phyloP scores from a whole-genome alignment of 352 stramenopile species.

The Phytophthora tentaculata region DNA sequence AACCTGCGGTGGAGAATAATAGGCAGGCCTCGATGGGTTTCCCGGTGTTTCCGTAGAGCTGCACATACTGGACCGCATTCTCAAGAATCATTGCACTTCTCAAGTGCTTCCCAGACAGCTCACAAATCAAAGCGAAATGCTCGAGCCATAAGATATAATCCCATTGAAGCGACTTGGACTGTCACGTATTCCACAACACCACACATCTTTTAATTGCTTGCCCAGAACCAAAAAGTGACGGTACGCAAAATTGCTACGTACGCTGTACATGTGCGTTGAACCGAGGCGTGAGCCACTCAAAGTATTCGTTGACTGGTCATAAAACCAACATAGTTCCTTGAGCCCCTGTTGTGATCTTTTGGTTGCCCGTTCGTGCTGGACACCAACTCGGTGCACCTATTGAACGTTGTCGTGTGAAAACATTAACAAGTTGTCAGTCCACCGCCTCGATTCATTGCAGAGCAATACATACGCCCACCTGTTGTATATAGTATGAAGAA shows the following conservation, averaged over 20 bases:
- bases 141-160: constrained; percentile 70
- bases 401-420: background rate
- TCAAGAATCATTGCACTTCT: constrained; percentile 50
- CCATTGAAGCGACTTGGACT: constrained; percentile 58
- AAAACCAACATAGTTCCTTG: constrained; percentile 47
- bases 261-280: constrained; percentile 31
- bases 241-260: constrained; percentile 21
- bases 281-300: constrained; percentile 22
- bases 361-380: constrained; percentile 61
- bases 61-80: constrained; percentile 41
- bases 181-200: constrained; percentile 1
- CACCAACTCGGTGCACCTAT: constrained; percentile 66
- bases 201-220: constrained; percentile 7
- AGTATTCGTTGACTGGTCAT: constrained; percentile 37
- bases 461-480: too few species aligned
- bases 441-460: background rate
- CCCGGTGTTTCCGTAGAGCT: constrained; percentile 19
- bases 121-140: constrained; percentile 61
- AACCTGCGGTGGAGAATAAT: constrained; percentile 31
- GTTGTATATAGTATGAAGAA: constrained; percentile 64
- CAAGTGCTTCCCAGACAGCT: constrained; percentile 33
- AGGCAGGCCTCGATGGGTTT: constrained; percentile 30
- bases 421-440: background rate
- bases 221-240: constrained; percentile 10
- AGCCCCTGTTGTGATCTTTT: constrained; percentile 39